These are phyloP conservation scores for Termitomyces sp. DNA, from an alignment of 768 basidiomycete species.

Conservation along the genomic window DNA sequence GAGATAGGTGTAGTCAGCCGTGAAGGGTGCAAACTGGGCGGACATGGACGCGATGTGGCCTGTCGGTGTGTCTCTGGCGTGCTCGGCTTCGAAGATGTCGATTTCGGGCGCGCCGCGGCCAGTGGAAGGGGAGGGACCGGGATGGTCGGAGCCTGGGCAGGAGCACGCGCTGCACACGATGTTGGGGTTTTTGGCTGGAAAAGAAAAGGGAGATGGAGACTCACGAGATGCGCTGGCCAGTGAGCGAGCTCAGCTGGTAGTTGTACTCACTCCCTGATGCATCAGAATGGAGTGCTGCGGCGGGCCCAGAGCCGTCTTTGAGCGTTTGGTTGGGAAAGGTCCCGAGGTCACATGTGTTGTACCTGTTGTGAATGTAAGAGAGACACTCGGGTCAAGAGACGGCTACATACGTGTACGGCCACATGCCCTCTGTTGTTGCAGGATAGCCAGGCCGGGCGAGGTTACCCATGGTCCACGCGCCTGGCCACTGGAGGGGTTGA, in stretches of 20 bases:
- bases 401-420: too few relatives aligned
- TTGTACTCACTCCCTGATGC: slow-evolving; percentile 45
- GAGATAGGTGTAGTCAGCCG: slow-evolving; percentile 30
- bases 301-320: slow-evolving; percentile 42
- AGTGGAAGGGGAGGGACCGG: slow-evolving; percentile 32
- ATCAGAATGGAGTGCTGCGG: slow-evolving; percentile 39
- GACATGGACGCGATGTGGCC: slow-evolving; percentile 70
- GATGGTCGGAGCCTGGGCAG: slow-evolving; percentile 53
- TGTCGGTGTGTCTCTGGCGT: slow-evolving; percentile 38
- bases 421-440: slow-evolving; percentile 65
- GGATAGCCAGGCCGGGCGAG: slow-evolving; percentile 76
- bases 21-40: slow-evolving; percentile 33
- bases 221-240: slow-evolving; percentile 68
- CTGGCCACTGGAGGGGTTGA: slow-evolving; percentile 57
- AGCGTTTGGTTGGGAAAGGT: slow-evolving; percentile 35
- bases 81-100: slow-evolving; percentile 74
- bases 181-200: slow-evolving; percentile 17
- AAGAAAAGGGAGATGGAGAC: slow-evolving; percentile 15
- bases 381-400: too few relatives aligned
- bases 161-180: slow-evolving; percentile 53
- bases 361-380: slow-evolving; percentile 25
- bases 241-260: slow-evolving; percentile 62
- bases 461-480: slow-evolving; percentile 87
- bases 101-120: slow-evolving; percentile 51
- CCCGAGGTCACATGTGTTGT: slow-evolving; percentile 67